Base-by-base conservation (phyloP, 257 asterid species). In the Gynochthodes officinalis region DNA sequence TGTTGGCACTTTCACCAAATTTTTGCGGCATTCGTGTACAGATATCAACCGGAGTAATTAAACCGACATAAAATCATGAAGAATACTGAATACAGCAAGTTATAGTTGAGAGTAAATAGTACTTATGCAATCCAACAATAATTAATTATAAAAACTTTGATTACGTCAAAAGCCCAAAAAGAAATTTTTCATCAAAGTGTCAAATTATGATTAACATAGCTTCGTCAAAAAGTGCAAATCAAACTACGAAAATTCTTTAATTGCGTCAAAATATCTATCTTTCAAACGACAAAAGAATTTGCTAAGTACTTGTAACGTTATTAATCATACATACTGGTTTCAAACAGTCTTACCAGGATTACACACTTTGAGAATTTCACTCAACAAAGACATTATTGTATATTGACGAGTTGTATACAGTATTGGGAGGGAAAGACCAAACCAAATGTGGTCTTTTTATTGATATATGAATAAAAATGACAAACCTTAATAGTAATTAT, bases 371-470 rank as follows among this genome's bases (percentile, higher is more conserved):
- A 63, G 33, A 37, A 63, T 21, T 64, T 19, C 4, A 39, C 69
- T 39, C 52, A 40, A 40, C 19, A n/a, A 18, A 33, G 2, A 19
- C 1, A 30, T 59, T 57, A 23, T 28, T 28, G 23, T 28, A 57
- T 67, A 43, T n/a, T 12, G 11, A 30, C 39, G 35, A 32, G 10
- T 4, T 7, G 23, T 33, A 16, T 32, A 30, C 32, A 5, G 32
- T 32, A 16, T 30, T 18, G 59, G 16, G 48, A 39, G 37, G 15
- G 39, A 62, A 42, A 74, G 78, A 81, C 78, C 46, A 60, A 53
- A 42, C 46, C 8, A 57, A 63, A 71, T 42, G 69, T 43, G 77
- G 80, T 59, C 32, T 71, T 65, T 35, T 78, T 64, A 76, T 75
- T 76, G 61, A 39, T 37, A 60, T 48, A 39, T 57, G 53, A 72